Percentiles rank a stretch among this genome's conserved stretches.
Evolutionary conservation across 2,329 filamentous ascomycete species (phyloP).

Genomic region (Paecilomyces dactylethromorphus): DNA sequence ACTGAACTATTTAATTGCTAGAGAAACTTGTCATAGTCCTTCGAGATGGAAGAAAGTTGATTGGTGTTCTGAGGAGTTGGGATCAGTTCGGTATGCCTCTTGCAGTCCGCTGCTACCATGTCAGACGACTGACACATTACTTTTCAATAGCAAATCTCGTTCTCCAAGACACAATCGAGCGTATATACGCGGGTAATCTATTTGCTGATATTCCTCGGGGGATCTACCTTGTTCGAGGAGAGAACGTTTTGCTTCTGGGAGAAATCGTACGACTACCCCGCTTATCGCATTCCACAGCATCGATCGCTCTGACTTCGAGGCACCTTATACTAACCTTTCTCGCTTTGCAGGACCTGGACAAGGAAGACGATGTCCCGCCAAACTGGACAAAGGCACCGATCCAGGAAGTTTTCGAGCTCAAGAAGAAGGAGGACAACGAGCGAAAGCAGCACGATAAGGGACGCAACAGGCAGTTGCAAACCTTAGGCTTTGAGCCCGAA

Average conservation of each 20-base stretch:
- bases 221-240: constrained; percentile 85
- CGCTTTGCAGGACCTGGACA: constrained; percentile 68
- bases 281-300: not conserved
- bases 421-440: constrained; percentile 62
- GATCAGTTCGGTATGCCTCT: constrained; percentile 80
- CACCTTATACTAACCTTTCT: constrained; percentile 2
- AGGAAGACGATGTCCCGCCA: constrained; percentile 76
- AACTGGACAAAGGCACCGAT: constrained; percentile 62
- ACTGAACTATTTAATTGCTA: constrained; percentile 32
- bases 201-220: constrained; percentile 83
- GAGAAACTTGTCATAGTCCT: constrained; percentile 92
- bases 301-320: not conserved
- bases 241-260: constrained; percentile 92
- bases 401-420: constrained; percentile 64
- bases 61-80: constrained; percentile 89
- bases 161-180: constrained; percentile 85
- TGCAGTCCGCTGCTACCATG: not conserved
- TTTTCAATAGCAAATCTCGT: constrained; percentile 72
- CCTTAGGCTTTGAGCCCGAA: constrained; percentile 83
- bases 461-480: constrained; percentile 63
- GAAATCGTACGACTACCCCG: constrained; percentile 59
- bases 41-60: constrained; percentile 87
- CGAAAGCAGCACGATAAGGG: constrained; percentile 70
- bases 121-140: not conserved
- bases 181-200: constrained; percentile 67